A percentile compares a stretch with the other conserved stretches of the same genome.
phyloP scores from a whole-genome alignment of 2,329 filamentous ascomycete species.

The Diplodia corticola region DNA sequence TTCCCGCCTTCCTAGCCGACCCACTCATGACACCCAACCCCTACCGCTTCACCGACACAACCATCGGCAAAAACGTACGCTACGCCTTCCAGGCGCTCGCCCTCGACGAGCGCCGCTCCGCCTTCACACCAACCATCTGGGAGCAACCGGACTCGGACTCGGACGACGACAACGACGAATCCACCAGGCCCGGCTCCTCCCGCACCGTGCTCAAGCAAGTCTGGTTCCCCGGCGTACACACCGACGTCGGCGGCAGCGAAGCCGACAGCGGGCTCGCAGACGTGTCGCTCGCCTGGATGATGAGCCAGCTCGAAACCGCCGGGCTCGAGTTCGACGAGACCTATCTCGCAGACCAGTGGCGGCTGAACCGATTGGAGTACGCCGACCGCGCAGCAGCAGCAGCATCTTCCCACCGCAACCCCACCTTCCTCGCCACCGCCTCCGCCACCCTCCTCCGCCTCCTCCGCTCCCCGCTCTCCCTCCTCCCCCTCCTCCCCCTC shows the following conservation, averaged over 20 bases:
- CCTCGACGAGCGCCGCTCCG: conserved; percentile 56
- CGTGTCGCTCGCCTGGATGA: conserved; percentile 60
- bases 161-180: neutral
- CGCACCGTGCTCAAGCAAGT: conserved; percentile 41
- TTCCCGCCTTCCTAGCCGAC: conserved; percentile 37
- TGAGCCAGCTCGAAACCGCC: conserved; percentile 49
- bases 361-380: neutral
- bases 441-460: neutral
- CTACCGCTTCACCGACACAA: conserved; percentile 45
- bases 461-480: neutral
- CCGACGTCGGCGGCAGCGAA: conserved; percentile 51
- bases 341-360: conserved; percentile 35
- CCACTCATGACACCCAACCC: conserved; percentile 22
- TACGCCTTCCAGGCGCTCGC: conserved; percentile 62
- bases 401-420: neutral
- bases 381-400: neutral
- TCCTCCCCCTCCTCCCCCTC: neutral
- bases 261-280: conserved; percentile 52
- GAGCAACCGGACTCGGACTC: conserved; percentile 32
- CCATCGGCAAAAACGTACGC: conserved; percentile 49
- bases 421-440: neutral
- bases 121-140: conserved; percentile 60
- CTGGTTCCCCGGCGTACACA: conserved; percentile 52
- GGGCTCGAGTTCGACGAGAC: conserved; percentile 51
- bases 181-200: neutral